phyloP scores from a whole-genome alignment of 2,329 filamentous ascomycete genomes.

The Fragosphaeria purpurea region DNA sequence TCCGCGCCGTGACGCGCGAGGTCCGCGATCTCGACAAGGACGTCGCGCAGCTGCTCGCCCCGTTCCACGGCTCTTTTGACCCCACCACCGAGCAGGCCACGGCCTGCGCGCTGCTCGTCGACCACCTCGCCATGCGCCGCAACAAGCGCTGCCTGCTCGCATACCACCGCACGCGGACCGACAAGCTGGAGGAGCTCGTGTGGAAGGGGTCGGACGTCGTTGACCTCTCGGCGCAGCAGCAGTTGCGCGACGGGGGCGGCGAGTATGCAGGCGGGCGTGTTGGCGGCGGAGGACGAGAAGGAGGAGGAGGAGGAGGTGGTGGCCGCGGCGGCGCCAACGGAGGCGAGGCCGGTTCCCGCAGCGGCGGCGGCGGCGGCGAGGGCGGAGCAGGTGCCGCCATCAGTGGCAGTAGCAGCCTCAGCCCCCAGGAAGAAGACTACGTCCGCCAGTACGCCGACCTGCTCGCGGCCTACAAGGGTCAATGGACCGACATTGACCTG shows the following conservation, averaged over 20 bases:
- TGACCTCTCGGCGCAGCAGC: slow-evolving; percentile 54
- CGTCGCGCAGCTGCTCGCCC: slow-evolving; percentile 66
- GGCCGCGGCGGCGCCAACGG: slow-evolving; percentile 19
- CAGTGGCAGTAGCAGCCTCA: slow-evolving; percentile 60
- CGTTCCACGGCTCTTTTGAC: slow-evolving; percentile 77
- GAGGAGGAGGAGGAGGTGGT: neutral
- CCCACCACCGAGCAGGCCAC: slow-evolving; percentile 72
- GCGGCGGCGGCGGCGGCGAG: slow-evolving; percentile 17
- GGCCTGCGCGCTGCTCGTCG: slow-evolving; percentile 80
- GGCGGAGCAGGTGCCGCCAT: slow-evolving; percentile 14
- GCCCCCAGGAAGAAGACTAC: slow-evolving; percentile 94
- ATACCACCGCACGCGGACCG: slow-evolving; percentile 81
- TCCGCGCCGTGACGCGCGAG: slow-evolving; percentile 79
- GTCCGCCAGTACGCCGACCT: slow-evolving; percentile 85
- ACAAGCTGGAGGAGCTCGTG: slow-evolving; percentile 87
- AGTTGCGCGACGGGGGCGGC: slow-evolving; percentile 22
- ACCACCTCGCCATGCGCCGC: slow-evolving; percentile 88
- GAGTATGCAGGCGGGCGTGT: slow-evolving; percentile 18
- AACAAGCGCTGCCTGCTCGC: slow-evolving; percentile 94
- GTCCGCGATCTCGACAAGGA: slow-evolving; percentile 89
- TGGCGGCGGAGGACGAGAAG: slow-evolving; percentile 16
- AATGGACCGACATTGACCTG: slow-evolving; percentile 96
- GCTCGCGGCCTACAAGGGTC: slow-evolving; percentile 90
- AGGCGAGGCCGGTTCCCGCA: slow-evolving; percentile 13
- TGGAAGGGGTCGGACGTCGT: slow-evolving; percentile 83